Evolutionary conservation across 169 alveolate species (phyloP), one percentile per base, ranked within the genome.

Genomic region (Cryptosporidium felis): DNA sequence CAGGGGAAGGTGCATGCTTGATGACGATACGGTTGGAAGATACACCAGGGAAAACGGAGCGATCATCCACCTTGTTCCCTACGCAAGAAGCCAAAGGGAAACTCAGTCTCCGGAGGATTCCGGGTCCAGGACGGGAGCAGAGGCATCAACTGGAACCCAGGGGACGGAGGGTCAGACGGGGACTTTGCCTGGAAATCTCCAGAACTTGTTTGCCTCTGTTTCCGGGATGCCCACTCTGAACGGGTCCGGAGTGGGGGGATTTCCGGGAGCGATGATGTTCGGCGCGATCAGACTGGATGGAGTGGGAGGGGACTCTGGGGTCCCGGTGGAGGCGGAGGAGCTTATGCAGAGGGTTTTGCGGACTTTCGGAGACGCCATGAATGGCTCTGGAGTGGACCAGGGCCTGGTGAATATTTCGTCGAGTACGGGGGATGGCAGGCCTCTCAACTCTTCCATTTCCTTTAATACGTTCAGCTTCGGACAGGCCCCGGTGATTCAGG

Each of bases 261-360:
- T 74, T 53, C 85, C 85, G 18, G 85, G 85, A 36, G 85, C 85
- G 30, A 74, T 74, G 85, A 74, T 74, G 85, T 74, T 74, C 18
- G 85, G 85, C 16, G 85, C 85, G 16, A 56, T 74, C 10, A 5
- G 85, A 36, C 40, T 74, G 1, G 85, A 74, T 51, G 53, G 85
- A 4, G 85, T 74, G 1, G 85, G 56, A 36, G 53, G 85, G 5
- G 85, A 74, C 3, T 10, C 74, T 0, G 38, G 59, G 3, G 9
- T 58, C 23, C 45, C 85, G 18, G 3, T 58, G 16, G 85, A 74
- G 28, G 66, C 85, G 30, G 85, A 74, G n/a, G 85, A 74, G 10
- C 56, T 74, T 36, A 58, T 74, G 66, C 85, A 74, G 41, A 49
- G 85, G n/a, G 67, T 74, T 1, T 36, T 74, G n/a, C 51, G 85